These are phyloP conservation scores for Pyrenophora seminiperda DNA, from an alignment of 2,329 filamentous ascomycete genomes.

Conservation along the genomic window DNA sequence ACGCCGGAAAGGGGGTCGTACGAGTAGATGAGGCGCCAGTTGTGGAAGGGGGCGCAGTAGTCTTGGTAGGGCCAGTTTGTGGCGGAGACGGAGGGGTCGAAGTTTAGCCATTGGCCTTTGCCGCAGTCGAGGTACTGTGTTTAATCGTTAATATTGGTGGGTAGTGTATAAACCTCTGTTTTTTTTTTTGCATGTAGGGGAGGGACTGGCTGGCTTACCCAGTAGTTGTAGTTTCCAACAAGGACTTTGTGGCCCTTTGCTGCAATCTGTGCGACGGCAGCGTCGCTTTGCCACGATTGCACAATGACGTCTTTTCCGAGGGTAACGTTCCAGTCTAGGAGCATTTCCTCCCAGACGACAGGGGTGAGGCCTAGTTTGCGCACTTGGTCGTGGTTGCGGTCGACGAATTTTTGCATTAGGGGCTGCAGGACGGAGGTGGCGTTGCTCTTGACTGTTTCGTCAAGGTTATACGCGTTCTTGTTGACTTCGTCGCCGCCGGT, in stretches of 20 bases:
- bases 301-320: conserved; percentile 73
- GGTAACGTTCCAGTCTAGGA: conserved; percentile 76
- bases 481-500: conserved; percentile 89
- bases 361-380: conserved; percentile 69
- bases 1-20: conserved; percentile 75
- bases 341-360: conserved; percentile 88
- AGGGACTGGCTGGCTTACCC: conserved; percentile 56
- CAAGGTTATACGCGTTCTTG: conserved; percentile 72
- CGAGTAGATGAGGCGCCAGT: conserved; percentile 80
- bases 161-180: neutral
- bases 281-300: conserved; percentile 75
- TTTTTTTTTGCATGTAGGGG: neutral
- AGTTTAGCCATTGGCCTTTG: conserved; percentile 78
- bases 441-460: conserved; percentile 71
- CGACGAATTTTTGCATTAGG: conserved; percentile 77
- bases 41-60: conserved; percentile 81
- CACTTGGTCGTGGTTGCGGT: conserved; percentile 70
- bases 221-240: conserved; percentile 76
- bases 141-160: neutral
- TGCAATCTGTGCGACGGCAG: conserved; percentile 65
- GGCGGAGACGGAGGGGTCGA: conserved; percentile 59
- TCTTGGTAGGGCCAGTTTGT: conserved; percentile 73
- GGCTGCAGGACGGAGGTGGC: conserved; percentile 69
- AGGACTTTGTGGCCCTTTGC: conserved; percentile 71
- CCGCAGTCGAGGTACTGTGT: conserved; percentile 80